Evolutionary conservation across 768 basidiomycete species (phyloP).

Genomic region (Naganishia vishniacii): DNA sequence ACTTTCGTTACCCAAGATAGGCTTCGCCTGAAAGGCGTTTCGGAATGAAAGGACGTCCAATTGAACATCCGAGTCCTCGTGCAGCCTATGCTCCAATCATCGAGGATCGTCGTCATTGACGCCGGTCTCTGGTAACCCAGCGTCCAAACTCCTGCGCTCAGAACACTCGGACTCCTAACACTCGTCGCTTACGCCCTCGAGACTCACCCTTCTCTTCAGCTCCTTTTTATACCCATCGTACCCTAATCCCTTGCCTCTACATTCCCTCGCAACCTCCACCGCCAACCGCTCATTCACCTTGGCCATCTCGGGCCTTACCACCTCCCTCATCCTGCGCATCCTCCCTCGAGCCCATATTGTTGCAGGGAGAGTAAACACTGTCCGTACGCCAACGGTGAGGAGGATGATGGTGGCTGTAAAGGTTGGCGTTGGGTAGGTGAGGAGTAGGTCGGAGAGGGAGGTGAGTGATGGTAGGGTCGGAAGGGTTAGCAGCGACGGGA

Average conservation of each 20-base stretch:
- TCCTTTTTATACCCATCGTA: conserved; percentile 47
- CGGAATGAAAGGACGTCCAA: too few species aligned
- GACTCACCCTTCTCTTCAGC: conserved; percentile 38
- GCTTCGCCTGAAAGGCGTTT: too few species aligned
- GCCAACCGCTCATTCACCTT: conserved; percentile 37
- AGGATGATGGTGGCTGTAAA: conserved; percentile 41
- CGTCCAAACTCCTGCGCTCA: not conserved
- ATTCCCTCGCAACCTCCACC: conserved; percentile 36
- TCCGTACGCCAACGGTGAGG: conserved; percentile 43
- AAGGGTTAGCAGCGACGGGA: not conserved
- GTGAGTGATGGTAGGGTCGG: conserved; percentile 21
- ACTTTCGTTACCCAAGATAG: too few species aligned
- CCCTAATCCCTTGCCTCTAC: conserved; percentile 36
- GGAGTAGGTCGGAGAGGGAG: conserved; percentile 23
- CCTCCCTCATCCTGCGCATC: conserved; percentile 32
- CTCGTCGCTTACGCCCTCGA: not conserved
- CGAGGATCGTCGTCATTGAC: too few species aligned
- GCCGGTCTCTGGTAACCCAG: too few species aligned
- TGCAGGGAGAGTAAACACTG: conserved; percentile 44
- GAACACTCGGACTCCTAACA: conserved; percentile 15
- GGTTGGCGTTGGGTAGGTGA: conserved; percentile 23
- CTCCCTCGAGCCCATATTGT: conserved; percentile 47
- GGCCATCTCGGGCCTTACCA: conserved; percentile 44
- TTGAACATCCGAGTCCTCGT: too few species aligned
- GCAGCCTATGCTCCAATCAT: too few species aligned